These are phyloP conservation scores for Physcomitrium patens DNA, from an alignment of 225 moss, liverwort and hornwort species.

Conservation along the genomic window DNA sequence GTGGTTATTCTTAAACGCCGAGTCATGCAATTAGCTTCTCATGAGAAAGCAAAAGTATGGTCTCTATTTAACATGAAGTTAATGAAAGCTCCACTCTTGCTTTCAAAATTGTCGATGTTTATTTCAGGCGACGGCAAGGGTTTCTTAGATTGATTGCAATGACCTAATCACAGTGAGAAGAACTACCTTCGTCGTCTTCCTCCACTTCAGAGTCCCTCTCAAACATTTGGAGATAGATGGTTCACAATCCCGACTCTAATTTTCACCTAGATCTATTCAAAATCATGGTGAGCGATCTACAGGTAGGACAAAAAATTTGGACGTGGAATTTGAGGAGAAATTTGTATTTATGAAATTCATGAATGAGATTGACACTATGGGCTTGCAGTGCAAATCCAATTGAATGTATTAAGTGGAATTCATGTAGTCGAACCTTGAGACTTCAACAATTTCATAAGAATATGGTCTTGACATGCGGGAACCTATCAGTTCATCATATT, in stretches of 20 bases:
- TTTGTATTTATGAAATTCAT: too few species aligned
- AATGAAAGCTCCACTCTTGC: slow-evolving; percentile 1
- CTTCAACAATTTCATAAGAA: slow-evolving; percentile 1
- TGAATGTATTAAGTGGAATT: neutral
- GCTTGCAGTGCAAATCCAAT: neutral
- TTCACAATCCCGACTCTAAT: neutral
- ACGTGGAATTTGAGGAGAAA: too few species aligned
- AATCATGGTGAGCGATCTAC: too few species aligned
- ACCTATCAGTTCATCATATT: neutral
- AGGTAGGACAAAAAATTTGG: too few species aligned
- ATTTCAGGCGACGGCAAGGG: neutral
- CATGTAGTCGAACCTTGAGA: neutral
- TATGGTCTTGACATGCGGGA: neutral
- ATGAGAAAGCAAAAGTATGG: slow-evolving; percentile 24
- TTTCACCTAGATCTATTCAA: too few species aligned
- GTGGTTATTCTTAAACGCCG: neutral
- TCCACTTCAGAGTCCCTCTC: slow-evolving; percentile 30
- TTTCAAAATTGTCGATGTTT: neutral
- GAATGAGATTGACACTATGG: neutral
- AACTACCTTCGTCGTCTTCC: slow-evolving; percentile 9
- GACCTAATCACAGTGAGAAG: slow-evolving; percentile 7
- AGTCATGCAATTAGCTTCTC: neutral
- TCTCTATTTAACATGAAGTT: neutral
- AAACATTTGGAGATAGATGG: neutral
- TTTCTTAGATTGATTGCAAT: neutral